phyloP scores from a whole-genome alignment of 768 basidiomycete species.

The Pleurotus platypus region DNA sequence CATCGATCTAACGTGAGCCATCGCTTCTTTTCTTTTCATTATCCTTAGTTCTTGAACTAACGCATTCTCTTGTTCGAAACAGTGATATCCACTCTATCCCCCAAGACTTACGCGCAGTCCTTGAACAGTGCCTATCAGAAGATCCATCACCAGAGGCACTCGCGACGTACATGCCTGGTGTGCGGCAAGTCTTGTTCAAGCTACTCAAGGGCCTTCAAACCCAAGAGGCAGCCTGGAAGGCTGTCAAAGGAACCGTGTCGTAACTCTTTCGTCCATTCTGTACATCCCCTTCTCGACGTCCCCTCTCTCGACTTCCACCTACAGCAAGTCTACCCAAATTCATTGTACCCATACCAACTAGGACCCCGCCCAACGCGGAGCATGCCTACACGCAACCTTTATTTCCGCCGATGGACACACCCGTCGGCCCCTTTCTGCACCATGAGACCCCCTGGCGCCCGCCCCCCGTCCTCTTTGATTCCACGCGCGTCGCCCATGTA shows the following conservation, averaged over 20 bases:
- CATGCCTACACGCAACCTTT: too few species aligned
- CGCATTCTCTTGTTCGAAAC: neutral
- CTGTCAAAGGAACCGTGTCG: constrained; percentile 12
- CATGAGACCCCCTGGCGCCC: too few species aligned
- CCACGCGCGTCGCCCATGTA: too few species aligned
- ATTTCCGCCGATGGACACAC: too few species aligned
- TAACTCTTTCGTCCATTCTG: neutral
- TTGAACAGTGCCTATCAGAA: constrained; percentile 68
- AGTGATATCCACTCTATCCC: constrained; percentile 69
- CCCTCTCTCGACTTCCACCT: too few species aligned
- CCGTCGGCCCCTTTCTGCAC: too few species aligned
- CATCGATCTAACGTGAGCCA: constrained; percentile 73
- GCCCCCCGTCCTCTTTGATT: too few species aligned
- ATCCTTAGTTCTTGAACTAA: neutral
- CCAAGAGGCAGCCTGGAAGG: constrained; percentile 59
- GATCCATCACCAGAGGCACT: constrained; percentile 74
- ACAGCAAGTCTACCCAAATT: too few species aligned
- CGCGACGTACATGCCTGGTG: constrained; percentile 74
- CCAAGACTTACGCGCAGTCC: constrained; percentile 55
- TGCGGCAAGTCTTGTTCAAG: constrained; percentile 76
- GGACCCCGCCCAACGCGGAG: too few species aligned
- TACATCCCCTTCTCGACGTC: neutral
- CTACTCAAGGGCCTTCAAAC: constrained; percentile 80
- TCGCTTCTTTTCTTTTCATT: neutral
- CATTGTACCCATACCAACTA: too few species aligned